phyloP scores from a whole-genome alignment of 768 basidiomycete species.

The Boletus patriciae region DNA sequence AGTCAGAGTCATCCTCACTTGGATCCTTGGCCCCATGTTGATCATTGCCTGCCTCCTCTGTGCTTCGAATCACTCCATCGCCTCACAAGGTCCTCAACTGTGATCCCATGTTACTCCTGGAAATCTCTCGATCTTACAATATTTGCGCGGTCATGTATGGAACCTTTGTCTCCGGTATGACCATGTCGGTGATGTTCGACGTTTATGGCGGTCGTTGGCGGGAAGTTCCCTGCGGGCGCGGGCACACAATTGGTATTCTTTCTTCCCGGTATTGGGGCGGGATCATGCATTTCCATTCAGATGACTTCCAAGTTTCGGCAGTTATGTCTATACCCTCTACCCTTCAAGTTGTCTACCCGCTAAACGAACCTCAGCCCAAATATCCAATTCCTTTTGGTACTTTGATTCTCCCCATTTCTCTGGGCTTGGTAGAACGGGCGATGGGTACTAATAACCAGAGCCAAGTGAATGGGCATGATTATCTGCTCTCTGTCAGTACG shows the following conservation, averaged over 20 bases:
- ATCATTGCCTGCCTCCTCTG: background rate
- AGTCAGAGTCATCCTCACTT: background rate
- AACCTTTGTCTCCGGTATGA: background rate
- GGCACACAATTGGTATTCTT: background rate
- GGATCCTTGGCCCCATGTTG: background rate
- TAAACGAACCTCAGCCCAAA: background rate
- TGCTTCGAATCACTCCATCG: background rate
- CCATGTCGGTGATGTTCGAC: background rate
- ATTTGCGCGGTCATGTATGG: background rate
- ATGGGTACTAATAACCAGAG: background rate
- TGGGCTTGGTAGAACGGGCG: background rate
- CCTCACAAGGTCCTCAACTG: background rate
- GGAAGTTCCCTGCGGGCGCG: background rate
- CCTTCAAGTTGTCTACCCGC: too few relatives aligned
- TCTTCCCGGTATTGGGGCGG: background rate
- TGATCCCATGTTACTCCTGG: background rate
- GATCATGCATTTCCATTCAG: background rate
- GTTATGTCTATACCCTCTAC: too few relatives aligned
- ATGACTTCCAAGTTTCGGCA: background rate
- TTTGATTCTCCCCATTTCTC: background rate
- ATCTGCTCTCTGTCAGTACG: too few relatives aligned
- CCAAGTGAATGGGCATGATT: background rate
- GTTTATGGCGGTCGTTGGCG: background rate
- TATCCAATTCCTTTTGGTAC: background rate
- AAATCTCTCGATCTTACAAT: background rate